Conservation (phyloP, 352 stramenopile genomes). For the Phytopythium ostracodes region DNA sequence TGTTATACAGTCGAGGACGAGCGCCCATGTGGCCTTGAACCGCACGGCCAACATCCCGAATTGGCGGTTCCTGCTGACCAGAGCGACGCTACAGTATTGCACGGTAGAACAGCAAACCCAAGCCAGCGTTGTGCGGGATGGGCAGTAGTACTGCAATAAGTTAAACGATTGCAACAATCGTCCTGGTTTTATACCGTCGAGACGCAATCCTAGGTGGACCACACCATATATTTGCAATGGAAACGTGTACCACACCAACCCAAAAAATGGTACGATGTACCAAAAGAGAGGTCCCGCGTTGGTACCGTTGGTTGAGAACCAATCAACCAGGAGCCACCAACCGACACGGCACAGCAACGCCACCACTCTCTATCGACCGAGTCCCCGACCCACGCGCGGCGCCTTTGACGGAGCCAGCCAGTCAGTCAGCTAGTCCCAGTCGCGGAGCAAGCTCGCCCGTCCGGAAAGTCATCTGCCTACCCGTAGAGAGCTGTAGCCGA, state of each 20-base stretch:
- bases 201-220: background rate
- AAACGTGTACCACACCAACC: background rate
- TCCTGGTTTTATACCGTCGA: background rate
- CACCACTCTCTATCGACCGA: background rate
- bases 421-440: background rate
- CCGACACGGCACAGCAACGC: background rate
- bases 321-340: slow-evolving; percentile 6
- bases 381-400: too few species aligned
- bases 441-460: background rate
- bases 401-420: background rate
- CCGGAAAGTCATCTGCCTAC: background rate
- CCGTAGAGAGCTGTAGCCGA: background rate
- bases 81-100: too few species aligned
- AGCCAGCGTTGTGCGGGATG: too few species aligned
- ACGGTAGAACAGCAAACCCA: too few species aligned
- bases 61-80: too few species aligned
- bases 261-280: background rate
- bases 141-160: too few species aligned
- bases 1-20: too few species aligned
- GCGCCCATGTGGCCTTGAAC: too few species aligned
- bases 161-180: too few species aligned
- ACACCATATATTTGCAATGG: background rate
- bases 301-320: slow-evolving; percentile 4
- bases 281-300: background rate
- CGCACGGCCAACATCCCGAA: too few species aligned